Evolutionary conservation across 495 filamentous ascomycete genomes (phyloP).

Genomic region (Aspergillus sclerotioniger): DNA sequence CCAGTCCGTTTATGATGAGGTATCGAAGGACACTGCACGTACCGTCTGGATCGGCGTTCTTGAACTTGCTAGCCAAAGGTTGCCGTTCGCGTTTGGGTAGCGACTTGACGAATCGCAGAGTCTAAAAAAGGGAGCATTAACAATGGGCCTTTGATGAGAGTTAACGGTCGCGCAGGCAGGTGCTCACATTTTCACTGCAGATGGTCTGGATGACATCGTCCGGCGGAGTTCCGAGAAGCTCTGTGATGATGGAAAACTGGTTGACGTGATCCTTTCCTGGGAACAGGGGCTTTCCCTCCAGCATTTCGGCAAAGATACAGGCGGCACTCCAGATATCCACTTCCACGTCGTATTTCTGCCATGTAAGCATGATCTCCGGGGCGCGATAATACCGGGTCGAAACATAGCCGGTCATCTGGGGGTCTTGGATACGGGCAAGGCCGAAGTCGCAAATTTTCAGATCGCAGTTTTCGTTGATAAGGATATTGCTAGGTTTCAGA

Average conservation of each 20-base stretch:
- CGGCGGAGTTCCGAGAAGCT: slow-evolving; percentile 94
- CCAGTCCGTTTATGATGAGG: not conserved
- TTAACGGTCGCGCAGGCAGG: not conserved
- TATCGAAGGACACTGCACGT: slow-evolving; percentile 25
- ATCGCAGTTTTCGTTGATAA: slow-evolving; percentile 99
- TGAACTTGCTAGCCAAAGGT: slow-evolving; percentile 88
- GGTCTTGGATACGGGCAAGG: slow-evolving; percentile 94
- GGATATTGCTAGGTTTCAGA: slow-evolving; percentile 96
- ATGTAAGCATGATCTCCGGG: slow-evolving; percentile 99
- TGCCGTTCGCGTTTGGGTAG: slow-evolving; percentile 94
- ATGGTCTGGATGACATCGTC: slow-evolving; percentile 99
- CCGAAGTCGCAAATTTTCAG: slow-evolving; percentile 99
- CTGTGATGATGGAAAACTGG: slow-evolving; percentile 99
- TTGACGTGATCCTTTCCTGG: slow-evolving; percentile 99
- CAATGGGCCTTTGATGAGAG: slow-evolving; percentile 5
- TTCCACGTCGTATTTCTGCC: slow-evolving; percentile 99
- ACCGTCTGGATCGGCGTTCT: slow-evolving; percentile 92
- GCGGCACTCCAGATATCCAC: slow-evolving; percentile 99
- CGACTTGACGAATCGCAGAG: slow-evolving; percentile 94
- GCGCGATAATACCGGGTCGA: slow-evolving; percentile 98
- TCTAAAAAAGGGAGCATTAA: slow-evolving; percentile 52
- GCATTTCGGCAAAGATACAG: slow-evolving; percentile 99
- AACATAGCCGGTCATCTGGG: slow-evolving; percentile 99
- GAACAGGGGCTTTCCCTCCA: slow-evolving; percentile 97
- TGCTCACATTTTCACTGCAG: slow-evolving; percentile 90